Base-by-base conservation (phyloP, 108 stramenopile genomes). In the Parmales sp. region DNA sequence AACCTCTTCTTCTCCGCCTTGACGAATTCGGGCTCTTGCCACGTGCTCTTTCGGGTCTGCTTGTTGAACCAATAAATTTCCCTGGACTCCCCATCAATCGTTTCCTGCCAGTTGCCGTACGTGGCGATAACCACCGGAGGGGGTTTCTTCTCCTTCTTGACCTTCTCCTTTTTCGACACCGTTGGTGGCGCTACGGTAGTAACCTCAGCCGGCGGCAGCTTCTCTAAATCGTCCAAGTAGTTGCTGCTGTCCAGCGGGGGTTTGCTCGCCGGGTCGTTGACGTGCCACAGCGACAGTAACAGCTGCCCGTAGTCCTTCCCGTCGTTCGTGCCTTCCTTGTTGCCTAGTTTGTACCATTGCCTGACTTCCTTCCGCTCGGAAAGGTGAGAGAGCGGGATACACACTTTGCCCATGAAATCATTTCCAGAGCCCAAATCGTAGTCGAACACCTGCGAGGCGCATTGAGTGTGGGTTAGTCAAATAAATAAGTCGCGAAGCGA, bases 401-500 rank as follows among this genome's bases (percentile, higher is more conserved):
- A 36, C 25, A 67, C 66, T 34, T 28, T 34, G 16, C 66, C 66
- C 45, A 67, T 67, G 31, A 48, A 46, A 36, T 67, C 66, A 36
- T 67, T 45, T 11, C 44, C 66, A 26, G 50, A 6, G 4, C 1
- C 45, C 45, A 67, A n/a, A 46, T 67, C 66, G 31, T 31, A 45
- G 45, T 67, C 66, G 2, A 19, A 48, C 3, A 48, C 6, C 50
- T 23, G n/a, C n/a, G n/a, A n/a, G n/a, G n/a, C n/a, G n/a, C n/a
- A n/a, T n/a, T n/a, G n/a, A n/a, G n/a, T n/a, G n/a, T n/a, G n/a
- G n/a, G n/a, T n/a, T n/a, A n/a, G n/a, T n/a, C n/a, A n/a, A n/a
- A n/a, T n/a, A n/a, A n/a, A n/a, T n/a, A n/a, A n/a, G n/a, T n/a
- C n/a, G n/a, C n/a, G n/a, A n/a, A n/a, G n/a, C n/a, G n/a, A n/a